Percentiles rank a stretch among this genome's conserved stretches.
phyloP scores from a whole-genome alignment of 164 flowering plant genomes.

The Cinnamomum micranthum region DNA sequence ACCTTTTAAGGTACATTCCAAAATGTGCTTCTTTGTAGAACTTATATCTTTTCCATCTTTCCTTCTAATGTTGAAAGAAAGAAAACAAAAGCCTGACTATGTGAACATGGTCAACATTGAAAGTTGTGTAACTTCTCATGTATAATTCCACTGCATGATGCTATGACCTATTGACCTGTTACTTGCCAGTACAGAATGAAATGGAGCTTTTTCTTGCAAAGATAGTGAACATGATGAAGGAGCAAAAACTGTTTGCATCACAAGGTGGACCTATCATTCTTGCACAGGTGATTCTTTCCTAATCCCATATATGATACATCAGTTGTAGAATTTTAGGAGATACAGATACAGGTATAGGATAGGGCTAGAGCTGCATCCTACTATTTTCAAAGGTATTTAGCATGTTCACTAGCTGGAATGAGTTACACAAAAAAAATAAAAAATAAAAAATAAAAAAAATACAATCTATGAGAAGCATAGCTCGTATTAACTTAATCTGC shows the following conservation, averaged over 20 bases:
- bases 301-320: not conserved
- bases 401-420: too few relatives aligned
- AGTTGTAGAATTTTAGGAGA: not conserved
- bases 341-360: too few relatives aligned
- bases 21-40: not conserved
- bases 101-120: not conserved
- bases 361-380: too few relatives aligned
- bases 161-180: not conserved
- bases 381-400: too few relatives aligned
- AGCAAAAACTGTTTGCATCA: conserved; percentile 50
- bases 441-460: too few relatives aligned
- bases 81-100: not conserved
- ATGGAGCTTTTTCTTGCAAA: conserved; percentile 47
- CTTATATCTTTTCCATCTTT: not conserved
- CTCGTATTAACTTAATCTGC: too few relatives aligned
- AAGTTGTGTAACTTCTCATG: not conserved
- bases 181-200: conserved; percentile 33
- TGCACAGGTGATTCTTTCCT: conserved; percentile 39
- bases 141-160: not conserved
- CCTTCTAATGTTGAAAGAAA: not conserved
- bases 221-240: conserved; percentile 50
- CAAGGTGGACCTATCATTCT: conserved; percentile 74
- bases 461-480: too few relatives aligned
- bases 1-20: conserved; percentile 41
- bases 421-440: too few relatives aligned